Conservation (phyloP, 1,284 basidiomycete species). For the Heterobasidion irregulare region DNA sequence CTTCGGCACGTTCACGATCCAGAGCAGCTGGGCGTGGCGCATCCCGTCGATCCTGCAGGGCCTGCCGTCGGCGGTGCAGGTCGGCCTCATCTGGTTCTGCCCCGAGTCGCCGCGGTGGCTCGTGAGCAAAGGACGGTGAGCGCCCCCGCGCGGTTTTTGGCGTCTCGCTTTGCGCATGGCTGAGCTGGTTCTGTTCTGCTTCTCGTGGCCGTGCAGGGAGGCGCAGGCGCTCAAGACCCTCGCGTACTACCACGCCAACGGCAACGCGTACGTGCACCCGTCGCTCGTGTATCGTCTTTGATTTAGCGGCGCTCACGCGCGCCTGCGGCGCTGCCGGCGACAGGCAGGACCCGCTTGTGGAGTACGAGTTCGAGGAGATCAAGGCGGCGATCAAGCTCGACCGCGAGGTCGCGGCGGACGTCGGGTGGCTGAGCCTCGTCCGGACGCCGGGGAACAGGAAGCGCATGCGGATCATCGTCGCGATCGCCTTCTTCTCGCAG, state of each 20-base stretch:
- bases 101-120: conserved; percentile 59
- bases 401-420: conserved; percentile 27
- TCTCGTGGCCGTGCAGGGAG: conserved; percentile 18
- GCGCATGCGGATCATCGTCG: conserved; percentile 46
- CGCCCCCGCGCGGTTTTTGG: background rate
- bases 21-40: conserved; percentile 46
- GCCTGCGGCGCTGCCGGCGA: background rate
- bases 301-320: background rate
- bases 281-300: background rate
- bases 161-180: too few species aligned
- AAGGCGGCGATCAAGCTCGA: conserved; percentile 45
- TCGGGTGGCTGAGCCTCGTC: conserved; percentile 42
- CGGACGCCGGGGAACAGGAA: conserved; percentile 44
- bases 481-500: conserved; percentile 55
- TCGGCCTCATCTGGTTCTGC: conserved; percentile 43
- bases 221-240: conserved; percentile 37
- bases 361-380: conserved; percentile 57
- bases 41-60: conserved; percentile 57
- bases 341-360: conserved; percentile 47
- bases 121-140: conserved; percentile 39
- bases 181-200: background rate
- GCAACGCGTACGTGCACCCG: conserved; percentile 30
- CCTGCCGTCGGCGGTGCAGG: conserved; percentile 45
- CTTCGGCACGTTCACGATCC: conserved; percentile 48
- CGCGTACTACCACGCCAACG: conserved; percentile 47